Evolutionary conservation across 2,329 filamentous ascomycete species (phyloP), one percentile per base, ranked within the genome.

Genomic region (Hirsutella rhossiliensis): DNA sequence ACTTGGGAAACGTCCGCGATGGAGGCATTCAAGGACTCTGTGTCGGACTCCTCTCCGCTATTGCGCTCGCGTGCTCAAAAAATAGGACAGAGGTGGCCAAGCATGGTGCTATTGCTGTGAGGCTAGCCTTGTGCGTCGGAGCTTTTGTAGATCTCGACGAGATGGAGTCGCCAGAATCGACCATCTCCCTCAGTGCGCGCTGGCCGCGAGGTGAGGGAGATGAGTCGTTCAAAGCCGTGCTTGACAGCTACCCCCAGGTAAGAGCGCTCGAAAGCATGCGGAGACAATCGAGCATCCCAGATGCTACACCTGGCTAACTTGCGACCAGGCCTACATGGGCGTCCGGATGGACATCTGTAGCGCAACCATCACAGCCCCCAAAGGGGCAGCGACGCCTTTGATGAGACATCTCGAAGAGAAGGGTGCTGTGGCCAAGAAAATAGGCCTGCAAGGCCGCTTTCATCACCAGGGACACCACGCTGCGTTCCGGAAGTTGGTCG

Each of bases 1-100:
- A 0, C 17, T 34, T 43, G 12, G 11, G n/a, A 12, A 13, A n/a
- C 18, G 27, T 43, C 28, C 13, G 15, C 15, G 29, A 32, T 2
- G 42, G 42, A 13, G 42, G 42, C 13, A 23, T 43, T 3, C 42
- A 43, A 17, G 42, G 42, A 11, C 19, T 39, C 17, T 43, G 42
- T 11, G 11, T 39, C 19, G 42, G 42, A 1, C 29, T 43, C 8
- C 42, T 39, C 37, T 43, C 42, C 1, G 42, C 42, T 9, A 28
- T 43, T 19, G 42, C 42, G 1, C 36, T 43, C 12, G 37, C 42
- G 4, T 43, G 42, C 37, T 39, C 42, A 2, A 4, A n/a, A 2
- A n/a, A 34, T 28, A 27, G 9, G 29, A 5, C 3, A 11, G 36
- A 43, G 3, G 20, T 43, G 11, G 37, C 18, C 9, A 32, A 15